A percentile compares a stretch with the other conserved stretches of the same genome.
These are phyloP conservation scores for Pichia occidentalis DNA, from an alignment of 805 yeast species.

Conservation along the genomic window DNA sequence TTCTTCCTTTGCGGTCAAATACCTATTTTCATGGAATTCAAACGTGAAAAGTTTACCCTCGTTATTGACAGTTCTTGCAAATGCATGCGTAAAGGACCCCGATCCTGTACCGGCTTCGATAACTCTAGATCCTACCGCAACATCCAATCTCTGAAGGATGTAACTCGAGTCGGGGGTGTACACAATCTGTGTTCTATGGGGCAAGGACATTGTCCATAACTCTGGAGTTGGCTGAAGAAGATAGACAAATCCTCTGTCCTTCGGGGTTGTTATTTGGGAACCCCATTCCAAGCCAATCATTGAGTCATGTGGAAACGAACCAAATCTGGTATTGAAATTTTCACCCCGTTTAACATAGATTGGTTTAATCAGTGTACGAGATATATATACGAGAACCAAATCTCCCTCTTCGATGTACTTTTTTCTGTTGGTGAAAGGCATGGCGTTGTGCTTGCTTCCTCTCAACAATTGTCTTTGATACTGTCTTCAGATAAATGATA, in stretches of 20 bases:
- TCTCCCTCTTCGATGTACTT: conserved; percentile 78
- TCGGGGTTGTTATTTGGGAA: conserved; percentile 64
- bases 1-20: conserved; percentile 69
- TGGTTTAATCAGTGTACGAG: conserved; percentile 76
- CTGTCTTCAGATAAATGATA: too few relatives aligned
- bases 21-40: conserved; percentile 88
- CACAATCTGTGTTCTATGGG: conserved; percentile 96
- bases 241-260: conserved; percentile 81
- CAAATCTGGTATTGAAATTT: conserved; percentile 76
- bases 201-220: conserved; percentile 90
- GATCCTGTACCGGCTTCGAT: conserved; percentile 98
- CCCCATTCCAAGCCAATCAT: conserved; percentile 85
- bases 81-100: conserved; percentile 90
- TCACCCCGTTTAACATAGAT: conserved; percentile 54
- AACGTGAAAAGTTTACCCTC: conserved; percentile 69
- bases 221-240: conserved; percentile 90
- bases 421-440: conserved; percentile 41
- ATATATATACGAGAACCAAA: conserved; percentile 77
- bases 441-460: conserved; percentile 1
- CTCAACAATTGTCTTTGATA: not conserved
- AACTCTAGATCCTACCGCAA: conserved; percentile 68
- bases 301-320: conserved; percentile 74
- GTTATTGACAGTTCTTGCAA: conserved; percentile 67
- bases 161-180: conserved; percentile 94
- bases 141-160: conserved; percentile 73